phyloP scores from a whole-genome alignment of 257 asterid genomes.

The Ocimum tenuiflorum region DNA sequence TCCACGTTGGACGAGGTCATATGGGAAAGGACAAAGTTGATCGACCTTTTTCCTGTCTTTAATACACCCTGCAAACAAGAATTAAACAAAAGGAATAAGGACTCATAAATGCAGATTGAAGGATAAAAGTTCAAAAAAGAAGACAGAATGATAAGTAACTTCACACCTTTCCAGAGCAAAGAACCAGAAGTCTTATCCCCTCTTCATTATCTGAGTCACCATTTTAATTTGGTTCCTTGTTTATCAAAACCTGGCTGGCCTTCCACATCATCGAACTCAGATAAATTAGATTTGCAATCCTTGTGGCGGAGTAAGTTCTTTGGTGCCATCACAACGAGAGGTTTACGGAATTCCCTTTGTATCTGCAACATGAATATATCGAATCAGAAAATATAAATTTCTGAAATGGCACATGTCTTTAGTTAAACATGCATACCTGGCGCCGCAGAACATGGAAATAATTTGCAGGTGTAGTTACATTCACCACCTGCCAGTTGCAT shows the following conservation, averaged over 20 bases:
- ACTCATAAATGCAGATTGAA: not conserved
- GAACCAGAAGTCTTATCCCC: slow-evolving; percentile 73
- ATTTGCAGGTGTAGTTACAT: slow-evolving; percentile 94
- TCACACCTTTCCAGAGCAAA: slow-evolving; percentile 96
- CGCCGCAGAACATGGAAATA: slow-evolving; percentile 93
- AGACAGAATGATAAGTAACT: too few species aligned
- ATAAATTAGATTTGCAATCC: slow-evolving; percentile 83
- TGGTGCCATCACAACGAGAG: slow-evolving; percentile 90
- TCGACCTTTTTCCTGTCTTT: slow-evolving; percentile 60
- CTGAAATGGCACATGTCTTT: not conserved
- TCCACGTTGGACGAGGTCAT: slow-evolving; percentile 86
- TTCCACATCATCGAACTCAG: slow-evolving; percentile 87
- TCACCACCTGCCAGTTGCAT: slow-evolving; percentile 95
- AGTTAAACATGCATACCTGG: slow-evolving; percentile 44
- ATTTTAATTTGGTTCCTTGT: slow-evolving; percentile 90
- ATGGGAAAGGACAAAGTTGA: slow-evolving; percentile 93
- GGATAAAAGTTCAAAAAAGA: slow-evolving; percentile 5
- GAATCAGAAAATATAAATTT: slow-evolving; percentile 19
- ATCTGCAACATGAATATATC: slow-evolving; percentile 33
- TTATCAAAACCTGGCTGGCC: slow-evolving; percentile 98
- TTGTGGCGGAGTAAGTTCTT: slow-evolving; percentile 89
- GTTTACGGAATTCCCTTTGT: slow-evolving; percentile 91
- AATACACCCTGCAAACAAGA: slow-evolving; percentile 54
- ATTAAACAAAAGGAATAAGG: not conserved
- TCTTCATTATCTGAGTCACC: slow-evolving; percentile 70